A percentile compares a stretch with the other conserved stretches of the same genome.
phyloP scores from a whole-genome alignment of 2,329 filamentous ascomycete genomes.

The Xylariaceae sp. region DNA sequence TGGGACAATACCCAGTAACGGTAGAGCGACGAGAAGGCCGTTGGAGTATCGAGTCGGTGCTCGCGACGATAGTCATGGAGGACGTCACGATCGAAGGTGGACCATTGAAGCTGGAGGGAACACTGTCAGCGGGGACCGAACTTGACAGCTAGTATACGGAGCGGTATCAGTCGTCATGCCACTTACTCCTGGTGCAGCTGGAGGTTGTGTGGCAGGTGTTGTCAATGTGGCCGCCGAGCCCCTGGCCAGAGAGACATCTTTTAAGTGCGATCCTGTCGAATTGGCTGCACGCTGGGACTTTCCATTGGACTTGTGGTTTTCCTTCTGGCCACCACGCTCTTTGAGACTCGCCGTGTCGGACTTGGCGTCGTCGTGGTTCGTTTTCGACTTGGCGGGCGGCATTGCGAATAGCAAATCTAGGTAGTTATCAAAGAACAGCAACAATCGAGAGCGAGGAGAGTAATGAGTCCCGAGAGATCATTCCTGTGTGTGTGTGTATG shows the following conservation, averaged over 20 bases:
- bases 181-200: conserved; percentile 28
- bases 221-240: conserved; percentile 24
- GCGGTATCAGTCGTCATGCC: conserved; percentile 2
- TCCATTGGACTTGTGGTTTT: conserved; percentile 39
- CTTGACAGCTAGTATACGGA: conserved; percentile 7
- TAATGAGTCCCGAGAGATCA: conserved; percentile 20
- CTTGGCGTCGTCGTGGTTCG: conserved; percentile 33
- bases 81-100: conserved; percentile 58
- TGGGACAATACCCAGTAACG: conserved; percentile 57
- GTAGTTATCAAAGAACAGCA: conserved; percentile 25
- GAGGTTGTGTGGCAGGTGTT: conserved; percentile 23
- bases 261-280: conserved; percentile 44
- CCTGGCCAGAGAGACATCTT: conserved; percentile 38
- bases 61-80: conserved; percentile 72
- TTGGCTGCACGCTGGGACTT: conserved; percentile 54
- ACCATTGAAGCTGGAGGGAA: conserved; percentile 56
- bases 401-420: conserved; percentile 17
- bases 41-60: conserved; percentile 65
- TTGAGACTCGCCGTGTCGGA: conserved; percentile 34
- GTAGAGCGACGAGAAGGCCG: conserved; percentile 61
- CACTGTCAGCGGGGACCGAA: conserved; percentile 13
- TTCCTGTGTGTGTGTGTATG: conserved; percentile 20
- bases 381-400: conserved; percentile 31
- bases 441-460: conserved; percentile 9
- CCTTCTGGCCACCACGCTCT: conserved; percentile 30